Conservation (phyloP, 441 rosid genomes). For the Lepidium campestre region DNA sequence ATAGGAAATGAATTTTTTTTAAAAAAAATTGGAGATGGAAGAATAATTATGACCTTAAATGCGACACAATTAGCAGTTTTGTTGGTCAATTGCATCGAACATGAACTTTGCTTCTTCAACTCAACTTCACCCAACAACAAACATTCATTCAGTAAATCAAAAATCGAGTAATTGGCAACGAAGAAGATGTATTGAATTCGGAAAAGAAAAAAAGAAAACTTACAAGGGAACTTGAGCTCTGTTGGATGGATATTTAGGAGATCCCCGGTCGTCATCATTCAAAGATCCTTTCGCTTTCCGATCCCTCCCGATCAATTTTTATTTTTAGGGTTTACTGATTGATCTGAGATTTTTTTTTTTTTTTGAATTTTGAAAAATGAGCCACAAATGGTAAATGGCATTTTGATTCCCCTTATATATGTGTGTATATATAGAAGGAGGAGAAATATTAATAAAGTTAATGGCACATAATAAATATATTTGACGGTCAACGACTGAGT, state of each 20-base stretch:
- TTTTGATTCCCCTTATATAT: no score
- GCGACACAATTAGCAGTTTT: slow-evolving; percentile 60
- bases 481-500: no score
- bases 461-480: no score
- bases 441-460: no score
- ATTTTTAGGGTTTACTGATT: slow-evolving; percentile 10
- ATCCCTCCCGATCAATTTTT: neutral
- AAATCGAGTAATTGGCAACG: neutral
- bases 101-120: slow-evolving; percentile 73
- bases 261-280: slow-evolving; percentile 50
- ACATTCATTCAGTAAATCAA: neutral
- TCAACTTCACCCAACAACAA: slow-evolving; percentile 50
- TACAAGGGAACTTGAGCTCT: slow-evolving; percentile 78
- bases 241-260: slow-evolving; percentile 59
- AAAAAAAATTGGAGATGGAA: neutral
- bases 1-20: no score
- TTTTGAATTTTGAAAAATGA: no score
- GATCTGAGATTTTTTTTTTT: neutral
- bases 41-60: slow-evolving; percentile 46
- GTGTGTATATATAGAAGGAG: no score
- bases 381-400: no score
- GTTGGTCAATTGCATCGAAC: slow-evolving; percentile 65
- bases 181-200: no score
- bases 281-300: neutral
- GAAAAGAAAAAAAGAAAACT: slow-evolving; percentile 5